Evolutionary conservation across 768 basidiomycete species (phyloP).

Genomic region (Lentinula raphanica): DNA sequence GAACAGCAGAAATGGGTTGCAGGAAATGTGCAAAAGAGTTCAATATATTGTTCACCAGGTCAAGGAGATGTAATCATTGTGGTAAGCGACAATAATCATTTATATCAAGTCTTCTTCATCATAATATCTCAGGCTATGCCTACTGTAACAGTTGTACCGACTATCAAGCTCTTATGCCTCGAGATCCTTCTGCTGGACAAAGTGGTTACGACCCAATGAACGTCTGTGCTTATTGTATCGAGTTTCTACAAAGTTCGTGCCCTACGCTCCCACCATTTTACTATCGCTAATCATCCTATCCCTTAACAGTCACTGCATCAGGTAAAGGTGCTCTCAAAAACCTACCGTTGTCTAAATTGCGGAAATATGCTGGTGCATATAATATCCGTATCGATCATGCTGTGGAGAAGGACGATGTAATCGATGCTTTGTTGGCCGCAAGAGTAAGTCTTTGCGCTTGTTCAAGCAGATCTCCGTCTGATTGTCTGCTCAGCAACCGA

Average conservation of each 20-base stretch:
- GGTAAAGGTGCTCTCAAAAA: conserved; percentile 51
- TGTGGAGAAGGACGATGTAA: conserved; percentile 75
- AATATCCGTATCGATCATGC: conserved; percentile 57
- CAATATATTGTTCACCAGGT: conserved; percentile 56
- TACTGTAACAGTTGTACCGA: conserved; percentile 75
- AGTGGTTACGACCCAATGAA: conserved; percentile 59
- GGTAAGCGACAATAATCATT: conserved; percentile 32
- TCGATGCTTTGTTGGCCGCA: conserved; percentile 53
- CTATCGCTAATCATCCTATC: neutral
- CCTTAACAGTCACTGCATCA: conserved; percentile 65
- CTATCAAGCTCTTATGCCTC: conserved; percentile 76
- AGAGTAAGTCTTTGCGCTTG: conserved; percentile 38
- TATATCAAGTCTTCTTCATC: neutral
- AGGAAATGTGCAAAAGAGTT: conserved; percentile 76
- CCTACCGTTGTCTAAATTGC: conserved; percentile 55
- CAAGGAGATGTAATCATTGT: conserved; percentile 69
- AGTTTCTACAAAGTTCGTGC: conserved; percentile 55
- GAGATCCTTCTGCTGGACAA: conserved; percentile 23
- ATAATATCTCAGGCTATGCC: conserved; percentile 45
- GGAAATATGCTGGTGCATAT: conserved; percentile 67
- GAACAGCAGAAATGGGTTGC: conserved; percentile 36
- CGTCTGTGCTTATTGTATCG: conserved; percentile 75
- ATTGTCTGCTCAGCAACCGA: conserved; percentile 33
- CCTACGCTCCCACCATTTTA: neutral
- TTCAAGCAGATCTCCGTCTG: neutral